Base-by-base conservation (phyloP, 73 alveolate species). In the Stentor roeselii region DNA sequence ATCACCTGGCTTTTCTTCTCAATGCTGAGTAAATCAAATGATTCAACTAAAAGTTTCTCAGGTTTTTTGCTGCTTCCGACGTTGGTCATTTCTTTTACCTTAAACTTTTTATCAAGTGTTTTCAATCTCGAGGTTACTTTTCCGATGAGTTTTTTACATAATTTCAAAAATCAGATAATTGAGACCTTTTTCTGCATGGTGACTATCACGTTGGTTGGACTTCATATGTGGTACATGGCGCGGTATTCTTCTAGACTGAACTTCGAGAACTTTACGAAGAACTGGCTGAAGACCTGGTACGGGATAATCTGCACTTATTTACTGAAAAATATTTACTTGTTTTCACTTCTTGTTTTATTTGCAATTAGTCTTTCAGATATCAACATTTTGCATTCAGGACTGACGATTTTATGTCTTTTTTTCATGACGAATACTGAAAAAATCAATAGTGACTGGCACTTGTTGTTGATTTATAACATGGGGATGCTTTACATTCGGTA, bases 331-430 rank as follows among this genome's bases (percentile, higher is more conserved):
- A 21, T 32, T 21, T 21, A 67, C 37, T 27, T 21, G 34, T 30
- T 67, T 67, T 67, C 80, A 21, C 80, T 67, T 21, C 21, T 21
- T 34, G 80, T 67, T 32, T 32, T 67, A 11, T 67, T 67, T 67
- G 37, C 34, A 40, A 67, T 67, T 67, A 40, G 80, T 1, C 80
- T 67, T 1, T 67, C 80, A 30, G 80, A 21, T 21, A 67, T 67
- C n/a, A 67, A 67, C 41, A 67, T 67, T 67, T 21, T 67, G 80
- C 80, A 67, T 2, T 67, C 37, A 32, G 41, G 37, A 67, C 37
- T 21, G 21, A 67, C 34, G 80, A 21, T 67, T 34, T 30, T 67
- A n/a, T 67, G n/a, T 67, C 14, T 67, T 1, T n/a, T 67, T 67
- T 67, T 67, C 41, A 67, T 67, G 0, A 21, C 34, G 37, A 67